Percentiles rank a stretch among this genome's conserved stretches.
These are phyloP conservation scores for Eucalyptus leucophloia DNA, from an alignment of 345 rosid genomes.

Conservation along the genomic window DNA sequence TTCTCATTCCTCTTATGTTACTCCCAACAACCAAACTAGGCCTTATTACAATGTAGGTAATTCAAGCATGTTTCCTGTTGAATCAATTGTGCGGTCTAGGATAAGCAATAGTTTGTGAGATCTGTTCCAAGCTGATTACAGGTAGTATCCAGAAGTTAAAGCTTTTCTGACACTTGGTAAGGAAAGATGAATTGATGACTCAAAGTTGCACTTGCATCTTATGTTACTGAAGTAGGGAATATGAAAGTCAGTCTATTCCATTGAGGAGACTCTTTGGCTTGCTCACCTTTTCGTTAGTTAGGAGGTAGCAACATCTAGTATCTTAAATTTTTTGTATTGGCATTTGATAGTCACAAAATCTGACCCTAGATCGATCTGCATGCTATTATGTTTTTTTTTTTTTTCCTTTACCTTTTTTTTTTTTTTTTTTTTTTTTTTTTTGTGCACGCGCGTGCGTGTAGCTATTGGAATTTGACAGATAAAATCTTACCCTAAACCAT, in stretches of 20 bases:
- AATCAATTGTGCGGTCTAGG: not conserved
- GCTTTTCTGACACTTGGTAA: not conserved
- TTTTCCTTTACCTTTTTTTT: too few species aligned
- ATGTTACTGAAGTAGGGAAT: not conserved
- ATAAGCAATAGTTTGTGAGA: not conserved
- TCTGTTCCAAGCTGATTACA: not conserved
- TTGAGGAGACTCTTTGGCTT: not conserved
- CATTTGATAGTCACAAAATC: not conserved
- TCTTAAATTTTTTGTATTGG: not conserved
- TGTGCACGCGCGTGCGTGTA: rapidly evolving
- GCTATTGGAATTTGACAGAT: not conserved
- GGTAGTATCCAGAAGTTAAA: not conserved
- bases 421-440: too few species aligned
- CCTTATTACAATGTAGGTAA: not conserved
- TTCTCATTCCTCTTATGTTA: not conserved
- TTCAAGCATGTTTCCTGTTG: not conserved
- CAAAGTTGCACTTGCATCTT: not conserved
- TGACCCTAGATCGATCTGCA: not conserved
- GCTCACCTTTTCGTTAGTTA: not conserved
- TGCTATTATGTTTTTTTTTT: not conserved
- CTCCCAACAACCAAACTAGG: not conserved
- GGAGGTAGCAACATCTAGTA: not conserved
- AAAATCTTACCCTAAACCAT: not conserved
- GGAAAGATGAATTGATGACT: not conserved
- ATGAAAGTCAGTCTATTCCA: not conserved